A percentile compares a stretch with the other conserved stretches of the same genome.
These are phyloP conservation scores for Penicillium sp. DNA, from an alignment of 2,329 filamentous ascomycete species.

Conservation along the genomic window DNA sequence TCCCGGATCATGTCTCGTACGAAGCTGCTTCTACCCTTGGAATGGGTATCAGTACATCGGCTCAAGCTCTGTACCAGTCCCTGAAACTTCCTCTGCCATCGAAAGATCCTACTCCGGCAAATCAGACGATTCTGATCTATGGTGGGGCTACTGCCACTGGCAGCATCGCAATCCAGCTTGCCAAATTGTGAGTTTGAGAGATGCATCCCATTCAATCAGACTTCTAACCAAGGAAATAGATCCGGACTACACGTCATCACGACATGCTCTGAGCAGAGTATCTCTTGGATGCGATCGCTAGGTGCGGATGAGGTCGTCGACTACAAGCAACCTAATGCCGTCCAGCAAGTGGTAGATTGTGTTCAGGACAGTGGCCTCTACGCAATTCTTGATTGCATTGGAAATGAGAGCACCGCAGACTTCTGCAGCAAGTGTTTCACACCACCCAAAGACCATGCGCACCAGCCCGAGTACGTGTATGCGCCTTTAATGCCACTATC, in stretches of 20 bases:
- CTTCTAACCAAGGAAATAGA: neutral
- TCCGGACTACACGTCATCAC: neutral
- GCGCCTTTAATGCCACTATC: neutral
- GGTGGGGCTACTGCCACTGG: neutral
- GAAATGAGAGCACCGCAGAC: neutral
- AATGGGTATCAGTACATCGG: conserved; percentile 3
- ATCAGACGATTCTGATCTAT: neutral
- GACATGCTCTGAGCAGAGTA: neutral
- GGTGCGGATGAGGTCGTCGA: neutral
- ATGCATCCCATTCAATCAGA: too few species aligned
- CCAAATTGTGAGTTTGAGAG: neutral
- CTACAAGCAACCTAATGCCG: neutral
- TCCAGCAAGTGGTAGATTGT: neutral
- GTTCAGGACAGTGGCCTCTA: neutral
- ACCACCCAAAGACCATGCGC: neutral
- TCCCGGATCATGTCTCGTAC: neutral
- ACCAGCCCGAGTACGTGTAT: neutral
- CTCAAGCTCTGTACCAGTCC: conserved; percentile 3
- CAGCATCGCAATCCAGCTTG: neutral
- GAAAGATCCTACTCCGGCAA: neutral
- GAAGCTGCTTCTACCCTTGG: neutral
- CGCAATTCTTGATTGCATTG: neutral
- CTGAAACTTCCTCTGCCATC: neutral
- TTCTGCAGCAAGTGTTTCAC: neutral
- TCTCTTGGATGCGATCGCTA: neutral